Base-by-base conservation (phyloP, 2,329 filamentous ascomycete genomes). In the Arachnomyces sp. region DNA sequence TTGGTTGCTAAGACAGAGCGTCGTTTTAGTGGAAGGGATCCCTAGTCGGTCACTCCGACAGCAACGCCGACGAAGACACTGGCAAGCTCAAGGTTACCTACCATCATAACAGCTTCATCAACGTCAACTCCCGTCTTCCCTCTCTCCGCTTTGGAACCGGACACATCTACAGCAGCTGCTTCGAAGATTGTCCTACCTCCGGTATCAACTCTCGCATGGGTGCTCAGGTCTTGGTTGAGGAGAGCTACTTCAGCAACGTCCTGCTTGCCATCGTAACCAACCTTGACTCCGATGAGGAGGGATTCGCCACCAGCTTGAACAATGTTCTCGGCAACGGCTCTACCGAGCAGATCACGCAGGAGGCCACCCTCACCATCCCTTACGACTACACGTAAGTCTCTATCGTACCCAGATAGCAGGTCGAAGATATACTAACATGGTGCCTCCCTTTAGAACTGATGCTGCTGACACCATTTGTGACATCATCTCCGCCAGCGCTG, bases 221-320 rank as follows among this genome's bases (percentile, higher is more conserved):
- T 33, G 66, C 66, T 1, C 60, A 68, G 51, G 49, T 65, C 6
- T 62, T 69, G 15, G 64, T 68, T 12, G 57, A 69, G 54, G 60
- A 59, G 51, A 65, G 62, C 38, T 62, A 60, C 34, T 67, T 64
- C 42, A 47, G 47, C 15, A 17, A 42, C 18, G 25, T 18, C 15
- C 38, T 31, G 11, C 36, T 28, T 31, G 36, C 36, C 25, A 38
- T 40, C 12, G 21, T 40, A 9, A 38, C 36, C 18, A 31, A 38
- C 36, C 28, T 38, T 9, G 36, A 39, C 13, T 42, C 11, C 15
- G 31, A 40, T 13, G 38, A 35, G 18, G 15, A 16, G 8, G 38
- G 31, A 5, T 34, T 13, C 12, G 38, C 38, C 7, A 21, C 16
- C 13, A 31, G 31, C 13, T 31, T 28, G 36, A 38, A 40, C 38